Base-by-base conservation (phyloP, 2,329 filamentous ascomycete species). In the Elsinoe australis region DNA sequence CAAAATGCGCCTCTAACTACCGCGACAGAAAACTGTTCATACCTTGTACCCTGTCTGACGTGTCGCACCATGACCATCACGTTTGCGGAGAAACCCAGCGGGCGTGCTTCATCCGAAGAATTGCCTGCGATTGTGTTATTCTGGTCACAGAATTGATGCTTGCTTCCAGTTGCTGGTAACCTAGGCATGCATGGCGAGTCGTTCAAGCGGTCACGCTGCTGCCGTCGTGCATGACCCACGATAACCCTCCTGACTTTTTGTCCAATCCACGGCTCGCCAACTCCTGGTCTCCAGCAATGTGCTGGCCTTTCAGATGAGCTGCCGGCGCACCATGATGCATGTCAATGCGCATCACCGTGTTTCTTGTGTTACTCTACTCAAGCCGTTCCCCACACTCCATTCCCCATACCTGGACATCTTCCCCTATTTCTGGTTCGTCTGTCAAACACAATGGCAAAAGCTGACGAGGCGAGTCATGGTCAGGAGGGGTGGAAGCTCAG, bases 161-260 rank as follows among this genome's bases (percentile, higher is more conserved):
- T n/a, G n/a, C n/a, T n/a, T n/a, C n/a, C 36, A 41, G 22, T 18
- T 10, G 33, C n/a, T 44, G 39, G 39, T 44, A 44, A 26, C 17
- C 39, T 44, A 32, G 39, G 32, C 17, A 44, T 44, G 39, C 39
- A 44, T 19, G 24, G 29, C 28, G 39, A 44, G 39, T 44, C 39
- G 39, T 32, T 44, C 26, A 18, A 44, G 26, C 26, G 39, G 39
- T 44, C 39, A 44, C 39, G 39, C 39, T 44, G n/a, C 39, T 44
- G 24, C 7, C 39, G 21, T 15, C 19, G 19, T 44, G 24, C 39
- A 44, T 44, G 24, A 44, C 39, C 39, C 39, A 26, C 26, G 26
- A 29, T 29, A 29, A 29, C 26, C 26, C 22, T 31, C 24, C 22
- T 26, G 21, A 31, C 26, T n/a, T 19, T 44, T 26, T 17, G 24